phyloP scores from a whole-genome alignment of 2,329 filamentous ascomycete species.

The Fusarium lateritium region DNA sequence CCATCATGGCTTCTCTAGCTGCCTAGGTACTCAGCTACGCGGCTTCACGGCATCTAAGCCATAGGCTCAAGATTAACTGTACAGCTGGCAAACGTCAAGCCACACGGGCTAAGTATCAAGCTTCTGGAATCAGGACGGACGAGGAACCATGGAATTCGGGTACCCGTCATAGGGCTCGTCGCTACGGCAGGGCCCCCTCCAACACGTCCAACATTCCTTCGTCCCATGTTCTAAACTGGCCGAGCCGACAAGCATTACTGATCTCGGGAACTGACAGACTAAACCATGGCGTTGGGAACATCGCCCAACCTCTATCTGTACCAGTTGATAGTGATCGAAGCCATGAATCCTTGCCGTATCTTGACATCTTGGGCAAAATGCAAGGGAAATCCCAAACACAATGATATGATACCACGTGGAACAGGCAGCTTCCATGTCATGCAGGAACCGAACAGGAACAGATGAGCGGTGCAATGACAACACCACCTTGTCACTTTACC shows the following conservation, averaged over 20 bases:
- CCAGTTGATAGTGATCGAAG: slow-evolving; percentile 17
- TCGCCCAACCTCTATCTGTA: slow-evolving; percentile 7
- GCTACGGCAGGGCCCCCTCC: slow-evolving; percentile 42
- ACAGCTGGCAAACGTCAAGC: slow-evolving; percentile 36
- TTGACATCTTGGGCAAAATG: slow-evolving; percentile 2
- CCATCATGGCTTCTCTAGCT: slow-evolving; percentile 4
- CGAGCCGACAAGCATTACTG: slow-evolving; percentile 43
- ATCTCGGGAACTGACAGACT: slow-evolving; percentile 45
- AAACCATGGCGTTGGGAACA: slow-evolving; percentile 38
- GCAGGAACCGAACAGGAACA: slow-evolving; percentile 51
- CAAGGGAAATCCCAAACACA: slow-evolving; percentile 24
- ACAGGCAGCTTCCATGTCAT: slow-evolving; percentile 29
- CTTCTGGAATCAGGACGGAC: slow-evolving; percentile 24
- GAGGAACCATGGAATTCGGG: slow-evolving; percentile 31
- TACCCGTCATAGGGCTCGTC: slow-evolving; percentile 35
- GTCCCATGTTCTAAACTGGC: slow-evolving; percentile 35
- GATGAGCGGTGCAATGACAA: slow-evolving; percentile 15
- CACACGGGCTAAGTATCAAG: slow-evolving; percentile 21
- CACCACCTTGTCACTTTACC: slow-evolving; percentile 19
- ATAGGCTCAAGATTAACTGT: slow-evolving; percentile 5
- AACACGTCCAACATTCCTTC: slow-evolving; percentile 37
- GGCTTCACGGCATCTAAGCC: background rate
- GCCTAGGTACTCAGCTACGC: background rate
- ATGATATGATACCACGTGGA: slow-evolving; percentile 46
- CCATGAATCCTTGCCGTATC: slow-evolving; percentile 26